Percentiles rank a stretch among this genome's conserved stretches.
Evolutionary conservation across 495 filamentous ascomycete genomes (phyloP).

Genomic region (Penicillium verhagenii): DNA sequence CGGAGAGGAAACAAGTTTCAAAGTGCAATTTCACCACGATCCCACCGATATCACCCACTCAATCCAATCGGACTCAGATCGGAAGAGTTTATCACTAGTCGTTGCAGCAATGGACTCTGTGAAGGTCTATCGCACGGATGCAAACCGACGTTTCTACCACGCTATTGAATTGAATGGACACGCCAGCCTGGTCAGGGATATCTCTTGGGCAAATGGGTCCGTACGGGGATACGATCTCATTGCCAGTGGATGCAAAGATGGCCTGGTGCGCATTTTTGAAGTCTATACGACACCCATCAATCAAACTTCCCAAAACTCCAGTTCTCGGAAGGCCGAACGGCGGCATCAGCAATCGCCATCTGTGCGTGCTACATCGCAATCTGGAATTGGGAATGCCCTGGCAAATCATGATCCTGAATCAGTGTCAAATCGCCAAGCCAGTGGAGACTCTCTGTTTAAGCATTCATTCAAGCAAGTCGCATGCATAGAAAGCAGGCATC

Average conservation of each 20-base stretch:
- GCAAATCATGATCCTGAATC: constrained; percentile 39
- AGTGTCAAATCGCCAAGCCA: constrained; percentile 32
- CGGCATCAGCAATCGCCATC: constrained; percentile 35
- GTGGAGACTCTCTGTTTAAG: constrained; percentile 38
- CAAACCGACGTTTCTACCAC: constrained; percentile 67
- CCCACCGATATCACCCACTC: constrained; percentile 74
- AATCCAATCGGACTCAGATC: constrained; percentile 69
- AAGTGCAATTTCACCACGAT: constrained; percentile 81
- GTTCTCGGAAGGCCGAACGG: constrained; percentile 30
- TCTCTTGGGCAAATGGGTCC: constrained; percentile 89
- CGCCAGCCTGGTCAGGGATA: constrained; percentile 76
- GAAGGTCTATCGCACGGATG: constrained; percentile 75
- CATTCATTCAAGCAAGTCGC: constrained; percentile 48
- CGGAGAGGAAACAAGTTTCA: constrained; percentile 83
- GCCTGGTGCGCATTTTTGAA: constrained; percentile 80
- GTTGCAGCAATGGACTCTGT: constrained; percentile 81
- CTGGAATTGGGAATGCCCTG: constrained; percentile 52
- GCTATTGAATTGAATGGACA: constrained; percentile 73
- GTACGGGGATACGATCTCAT: constrained; percentile 84
- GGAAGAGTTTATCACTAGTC: constrained; percentile 70
- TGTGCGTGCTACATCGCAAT: constrained; percentile 40
- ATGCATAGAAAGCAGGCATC: constrained; percentile 48
- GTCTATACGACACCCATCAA: constrained; percentile 54
- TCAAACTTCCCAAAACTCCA: constrained; percentile 28
- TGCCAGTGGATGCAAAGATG: constrained; percentile 90